phyloP scores from a whole-genome alignment of 2,329 filamentous ascomycete species.

The Pseudocercospora fuligena region DNA sequence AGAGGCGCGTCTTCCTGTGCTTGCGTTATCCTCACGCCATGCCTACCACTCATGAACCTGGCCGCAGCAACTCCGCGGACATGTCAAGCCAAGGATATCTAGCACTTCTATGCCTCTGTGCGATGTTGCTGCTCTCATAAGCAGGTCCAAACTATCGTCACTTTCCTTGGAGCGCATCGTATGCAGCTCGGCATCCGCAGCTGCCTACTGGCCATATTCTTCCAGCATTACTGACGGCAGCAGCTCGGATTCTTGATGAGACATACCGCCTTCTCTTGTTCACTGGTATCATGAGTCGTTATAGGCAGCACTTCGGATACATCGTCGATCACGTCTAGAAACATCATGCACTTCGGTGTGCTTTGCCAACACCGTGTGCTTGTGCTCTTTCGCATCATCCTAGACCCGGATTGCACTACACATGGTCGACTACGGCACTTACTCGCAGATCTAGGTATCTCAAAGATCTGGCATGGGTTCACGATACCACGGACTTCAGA shows the following conservation, averaged over 20 bases:
- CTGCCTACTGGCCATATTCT: neutral
- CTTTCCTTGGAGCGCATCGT: neutral
- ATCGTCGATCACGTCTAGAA: conserved; percentile 1
- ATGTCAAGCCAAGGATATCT: conserved; percentile 2
- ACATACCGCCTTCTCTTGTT: conserved; percentile 11
- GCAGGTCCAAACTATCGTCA: neutral
- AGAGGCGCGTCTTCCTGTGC: conserved; percentile 7
- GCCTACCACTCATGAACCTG: conserved; percentile 4
- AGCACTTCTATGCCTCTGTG: neutral
- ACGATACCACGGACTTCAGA: neutral
- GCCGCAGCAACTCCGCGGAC: neutral
- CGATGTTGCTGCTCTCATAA: neutral
- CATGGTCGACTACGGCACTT: neutral
- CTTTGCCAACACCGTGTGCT: neutral
- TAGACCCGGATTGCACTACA: neutral
- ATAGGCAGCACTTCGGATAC: neutral
- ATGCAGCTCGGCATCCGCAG: neutral
- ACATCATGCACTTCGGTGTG: neutral
- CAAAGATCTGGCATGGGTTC: neutral
- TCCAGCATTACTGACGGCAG: neutral
- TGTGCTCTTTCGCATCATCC: neutral
- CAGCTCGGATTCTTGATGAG: conserved; percentile 1
- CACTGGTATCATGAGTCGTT: conserved; percentile 2
- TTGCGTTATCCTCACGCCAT: conserved; percentile 27
- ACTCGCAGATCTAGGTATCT: neutral